Conservation (phyloP, 768 basidiomycete species). For the Leucogyrophana mollusca region DNA sequence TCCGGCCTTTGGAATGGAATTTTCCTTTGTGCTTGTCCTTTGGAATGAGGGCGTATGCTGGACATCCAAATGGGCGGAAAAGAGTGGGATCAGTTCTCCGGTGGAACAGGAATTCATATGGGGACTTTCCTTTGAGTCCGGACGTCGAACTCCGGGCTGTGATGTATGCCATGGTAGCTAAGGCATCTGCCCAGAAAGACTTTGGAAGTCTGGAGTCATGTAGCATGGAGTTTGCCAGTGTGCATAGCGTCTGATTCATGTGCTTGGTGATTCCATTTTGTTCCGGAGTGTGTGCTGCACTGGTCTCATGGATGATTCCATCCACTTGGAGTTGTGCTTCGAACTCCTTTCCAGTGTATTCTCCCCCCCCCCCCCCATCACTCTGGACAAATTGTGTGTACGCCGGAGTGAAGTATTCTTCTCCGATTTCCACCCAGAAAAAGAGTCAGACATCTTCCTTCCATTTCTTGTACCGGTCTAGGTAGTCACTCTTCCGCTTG, state of each 20-base stretch:
- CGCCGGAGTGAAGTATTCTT: background rate
- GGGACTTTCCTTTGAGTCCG: conserved; percentile 15
- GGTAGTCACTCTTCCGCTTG: conserved; percentile 2
- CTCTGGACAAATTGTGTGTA: conserved; percentile 8
- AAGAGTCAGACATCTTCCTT: background rate
- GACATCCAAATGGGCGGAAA: conserved; percentile 2
- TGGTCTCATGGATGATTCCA: background rate
- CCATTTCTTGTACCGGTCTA: background rate
- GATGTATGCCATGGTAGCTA: conserved; percentile 18
- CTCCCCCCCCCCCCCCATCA: conserved; percentile 11
- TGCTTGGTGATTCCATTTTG: conserved; percentile 31
- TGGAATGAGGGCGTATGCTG: conserved; percentile 1
- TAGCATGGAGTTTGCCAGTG: conserved; percentile 20
- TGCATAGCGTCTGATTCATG: conserved; percentile 25
- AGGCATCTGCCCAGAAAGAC: conserved; percentile 23
- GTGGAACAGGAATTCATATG: conserved; percentile 9
- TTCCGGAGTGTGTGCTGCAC: conserved; percentile 1
- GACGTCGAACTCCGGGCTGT: conserved; percentile 16
- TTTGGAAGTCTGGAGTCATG: conserved; percentile 18
- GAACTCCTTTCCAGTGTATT: conserved; percentile 4
- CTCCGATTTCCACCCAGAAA: background rate
- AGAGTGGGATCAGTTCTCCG: background rate
- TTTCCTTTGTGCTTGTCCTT: background rate
- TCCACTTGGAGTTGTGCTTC: background rate
- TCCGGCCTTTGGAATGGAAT: background rate